Percentiles rank a stretch among this genome's conserved stretches.
These are phyloP conservation scores for Piper betle DNA, from an alignment of 164 flowering plant genomes.

Conservation along the genomic window DNA sequence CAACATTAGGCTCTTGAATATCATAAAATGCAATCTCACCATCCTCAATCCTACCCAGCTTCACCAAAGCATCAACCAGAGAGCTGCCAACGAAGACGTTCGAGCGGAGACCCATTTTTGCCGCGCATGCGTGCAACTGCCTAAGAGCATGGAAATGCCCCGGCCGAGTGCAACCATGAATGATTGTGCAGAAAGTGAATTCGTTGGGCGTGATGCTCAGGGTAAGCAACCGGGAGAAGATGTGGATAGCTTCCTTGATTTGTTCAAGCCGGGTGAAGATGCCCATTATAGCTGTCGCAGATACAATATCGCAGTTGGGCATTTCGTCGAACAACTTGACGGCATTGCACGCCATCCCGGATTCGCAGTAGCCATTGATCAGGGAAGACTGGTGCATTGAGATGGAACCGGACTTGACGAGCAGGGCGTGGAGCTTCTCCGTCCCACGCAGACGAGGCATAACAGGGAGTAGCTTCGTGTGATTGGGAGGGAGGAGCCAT, in stretches of 20 bases:
- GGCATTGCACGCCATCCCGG: conserved; percentile 17
- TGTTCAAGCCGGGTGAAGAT: conserved; percentile 21
- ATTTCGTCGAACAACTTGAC: conserved; percentile 41
- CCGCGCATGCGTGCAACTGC: conserved; percentile 52
- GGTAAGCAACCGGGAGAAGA: conserved; percentile 41
- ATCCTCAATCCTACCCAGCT: conserved; percentile 35
- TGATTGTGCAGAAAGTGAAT: conserved; percentile 50
- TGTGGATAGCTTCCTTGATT: conserved; percentile 30
- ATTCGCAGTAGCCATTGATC: conserved; percentile 7
- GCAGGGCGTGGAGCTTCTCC: conserved; percentile 16
- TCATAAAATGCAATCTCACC: conserved; percentile 50
- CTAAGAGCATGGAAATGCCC: conserved; percentile 23
- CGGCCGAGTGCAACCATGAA: conserved; percentile 33
- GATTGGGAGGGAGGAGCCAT: too few relatives aligned
- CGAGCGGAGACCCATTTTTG: conserved; percentile 37
- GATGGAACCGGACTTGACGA: conserved; percentile 13
- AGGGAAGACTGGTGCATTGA: conserved; percentile 4
- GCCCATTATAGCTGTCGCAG: conserved; percentile 43
- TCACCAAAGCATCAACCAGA: conserved; percentile 41
- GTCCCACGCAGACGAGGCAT: conserved; percentile 9
- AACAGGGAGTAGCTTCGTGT: not conserved
- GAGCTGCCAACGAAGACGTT: conserved; percentile 70
- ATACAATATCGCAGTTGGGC: conserved; percentile 34
- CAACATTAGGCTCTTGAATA: conserved; percentile 49
- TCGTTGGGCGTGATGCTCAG: conserved; percentile 44